These are phyloP conservation scores for Monilinia vaccinii-corymbosi DNA, from an alignment of 2,329 filamentous ascomycete genomes.

Conservation along the genomic window DNA sequence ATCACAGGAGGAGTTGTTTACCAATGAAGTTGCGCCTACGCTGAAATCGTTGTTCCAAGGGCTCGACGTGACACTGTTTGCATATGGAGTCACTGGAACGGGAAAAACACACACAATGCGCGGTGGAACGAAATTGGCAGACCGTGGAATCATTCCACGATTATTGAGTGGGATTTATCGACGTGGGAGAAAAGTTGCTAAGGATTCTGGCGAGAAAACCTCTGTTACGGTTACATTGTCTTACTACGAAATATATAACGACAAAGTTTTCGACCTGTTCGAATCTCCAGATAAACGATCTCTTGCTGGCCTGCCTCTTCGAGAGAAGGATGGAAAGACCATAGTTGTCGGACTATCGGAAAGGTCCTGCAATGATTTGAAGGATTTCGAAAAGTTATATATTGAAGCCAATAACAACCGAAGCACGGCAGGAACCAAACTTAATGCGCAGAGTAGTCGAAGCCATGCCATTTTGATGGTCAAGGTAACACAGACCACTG, in stretches of 20 bases:
- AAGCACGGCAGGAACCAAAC: constrained; percentile 81
- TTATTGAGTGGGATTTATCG: constrained; percentile 80
- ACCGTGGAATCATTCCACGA: constrained; percentile 80
- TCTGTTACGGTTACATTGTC: constrained; percentile 67
- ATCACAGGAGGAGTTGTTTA: constrained; percentile 80
- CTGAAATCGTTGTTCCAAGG: constrained; percentile 88
- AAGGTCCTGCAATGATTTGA: constrained; percentile 70
- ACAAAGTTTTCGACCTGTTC: constrained; percentile 87
- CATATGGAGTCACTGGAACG: constrained; percentile 87
- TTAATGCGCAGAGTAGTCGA: constrained; percentile 83
- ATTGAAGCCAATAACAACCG: constrained; percentile 88
- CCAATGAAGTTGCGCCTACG: constrained; percentile 84
- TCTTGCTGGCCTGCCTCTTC: constrained; percentile 67
- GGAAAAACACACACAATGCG: constrained; percentile 97
- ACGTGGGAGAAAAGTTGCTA: constrained; percentile 73
- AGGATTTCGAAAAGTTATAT: constrained; percentile 84
- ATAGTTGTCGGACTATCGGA: constrained; percentile 81
- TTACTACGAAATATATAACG: constrained; percentile 97
- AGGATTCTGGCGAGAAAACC: constrained; percentile 64
- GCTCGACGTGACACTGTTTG: constrained; percentile 81
- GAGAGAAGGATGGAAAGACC: constrained; percentile 80
- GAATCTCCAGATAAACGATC: constrained; percentile 75
- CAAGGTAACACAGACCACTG: constrained; percentile 70
- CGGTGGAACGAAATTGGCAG: constrained; percentile 75
- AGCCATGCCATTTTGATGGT: constrained; percentile 89